Evolutionary conservation across 768 basidiomycete genomes (phyloP).

Genomic region (Tylopilus intermedius): DNA sequence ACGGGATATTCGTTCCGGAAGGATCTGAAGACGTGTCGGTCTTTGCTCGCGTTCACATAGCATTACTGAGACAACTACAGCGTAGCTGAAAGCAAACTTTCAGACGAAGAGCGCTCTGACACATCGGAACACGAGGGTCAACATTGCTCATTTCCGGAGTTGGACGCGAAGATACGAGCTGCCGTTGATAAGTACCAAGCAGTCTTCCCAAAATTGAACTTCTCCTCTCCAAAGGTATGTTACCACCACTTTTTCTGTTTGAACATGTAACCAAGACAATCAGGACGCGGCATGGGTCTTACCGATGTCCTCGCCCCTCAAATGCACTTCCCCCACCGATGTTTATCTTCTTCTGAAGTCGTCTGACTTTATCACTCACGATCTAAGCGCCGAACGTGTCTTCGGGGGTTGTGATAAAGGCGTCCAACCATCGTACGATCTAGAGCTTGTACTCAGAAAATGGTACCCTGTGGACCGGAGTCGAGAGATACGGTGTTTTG

Average conservation of each 20-base stretch:
- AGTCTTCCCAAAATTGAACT: conserved; percentile 95
- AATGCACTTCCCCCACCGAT: conserved; percentile 83
- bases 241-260: background rate
- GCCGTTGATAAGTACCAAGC: conserved; percentile 67
- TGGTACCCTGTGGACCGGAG: conserved; percentile 84
- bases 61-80: conserved; percentile 31
- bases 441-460: conserved; percentile 85
- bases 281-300: conserved; percentile 93
- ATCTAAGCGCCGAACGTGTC: conserved; percentile 53
- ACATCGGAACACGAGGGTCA: conserved; percentile 32
- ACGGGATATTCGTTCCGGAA: conserved; percentile 78
- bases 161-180: conserved; percentile 68
- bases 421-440: conserved; percentile 40
- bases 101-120: conserved; percentile 46
- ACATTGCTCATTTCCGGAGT: conserved; percentile 69
- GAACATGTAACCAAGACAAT: background rate
- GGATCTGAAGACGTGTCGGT: conserved; percentile 76
- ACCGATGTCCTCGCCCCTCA: conserved; percentile 75
- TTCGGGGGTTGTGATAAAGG: conserved; percentile 58
- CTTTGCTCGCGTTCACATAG: background rate
- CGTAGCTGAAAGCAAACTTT: conserved; percentile 49
- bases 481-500: conserved; percentile 89
- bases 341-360: conserved; percentile 91
- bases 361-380: conserved; percentile 84
- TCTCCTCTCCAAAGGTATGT: conserved; percentile 84